Percentiles rank a stretch among this genome's conserved stretches.
Evolutionary conservation across 805 yeast genomes (phyloP).

Genomic region (Wickerhamiella bombiphila): DNA sequence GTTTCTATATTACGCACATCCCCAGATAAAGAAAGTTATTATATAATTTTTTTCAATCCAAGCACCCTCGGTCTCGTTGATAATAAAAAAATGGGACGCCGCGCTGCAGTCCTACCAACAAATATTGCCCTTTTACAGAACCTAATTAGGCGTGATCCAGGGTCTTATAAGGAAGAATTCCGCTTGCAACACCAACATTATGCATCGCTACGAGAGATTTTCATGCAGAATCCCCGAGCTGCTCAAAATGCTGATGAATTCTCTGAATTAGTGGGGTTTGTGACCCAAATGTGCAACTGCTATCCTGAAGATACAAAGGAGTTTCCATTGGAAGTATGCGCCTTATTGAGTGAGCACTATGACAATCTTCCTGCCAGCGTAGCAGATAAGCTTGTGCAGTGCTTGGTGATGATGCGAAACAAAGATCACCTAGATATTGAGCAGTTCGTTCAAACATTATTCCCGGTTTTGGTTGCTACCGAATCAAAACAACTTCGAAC

Average conservation of each 20-base stretch:
- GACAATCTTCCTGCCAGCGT: slow-evolving; percentile 69
- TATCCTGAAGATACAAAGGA: slow-evolving; percentile 76
- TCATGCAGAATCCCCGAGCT: slow-evolving; percentile 52
- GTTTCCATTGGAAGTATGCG: slow-evolving; percentile 70
- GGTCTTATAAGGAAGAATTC: slow-evolving; percentile 87
- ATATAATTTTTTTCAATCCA: not conserved
- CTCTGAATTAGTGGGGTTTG: slow-evolving; percentile 74
- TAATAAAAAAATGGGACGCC: slow-evolving; percentile 1
- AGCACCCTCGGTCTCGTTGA: not conserved
- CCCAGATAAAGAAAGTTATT: too few relatives aligned
- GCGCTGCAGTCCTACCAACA: slow-evolving; percentile 1
- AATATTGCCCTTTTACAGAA: slow-evolving; percentile 86
- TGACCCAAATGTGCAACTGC: slow-evolving; percentile 81
- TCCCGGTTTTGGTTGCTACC: slow-evolving; percentile 61
- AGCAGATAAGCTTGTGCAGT: slow-evolving; percentile 81
- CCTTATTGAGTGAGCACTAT: slow-evolving; percentile 58
- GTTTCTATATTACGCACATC: too few relatives aligned
- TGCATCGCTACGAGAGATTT: slow-evolving; percentile 78
- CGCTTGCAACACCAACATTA: slow-evolving; percentile 85
- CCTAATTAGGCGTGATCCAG: slow-evolving; percentile 85
- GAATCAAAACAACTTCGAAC: slow-evolving; percentile 69
- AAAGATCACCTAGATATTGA: slow-evolving; percentile 70
- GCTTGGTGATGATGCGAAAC: slow-evolving; percentile 79
- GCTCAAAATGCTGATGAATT: slow-evolving; percentile 53
- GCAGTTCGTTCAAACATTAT: slow-evolving; percentile 65